A percentile compares a stretch with the other conserved stretches of the same genome.
Conservation (phyloP, 192 early-diverging fungal genomes). For the Backusella tarrabulga region DNA sequence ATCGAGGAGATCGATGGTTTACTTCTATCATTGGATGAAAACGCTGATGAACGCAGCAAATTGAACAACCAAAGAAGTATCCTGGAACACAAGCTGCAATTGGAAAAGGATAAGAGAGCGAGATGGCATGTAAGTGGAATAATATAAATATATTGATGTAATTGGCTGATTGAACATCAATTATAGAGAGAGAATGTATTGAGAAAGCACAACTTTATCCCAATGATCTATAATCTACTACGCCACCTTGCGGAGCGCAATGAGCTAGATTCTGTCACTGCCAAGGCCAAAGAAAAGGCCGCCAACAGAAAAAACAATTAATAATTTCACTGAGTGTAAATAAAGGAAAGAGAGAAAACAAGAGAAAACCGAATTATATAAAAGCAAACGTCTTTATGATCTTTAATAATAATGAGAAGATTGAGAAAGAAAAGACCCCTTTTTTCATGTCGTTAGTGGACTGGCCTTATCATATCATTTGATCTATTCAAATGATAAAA, state of each 20-base stretch:
- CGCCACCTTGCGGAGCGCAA: conserved; percentile 58
- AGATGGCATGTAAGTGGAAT: conserved; percentile 46
- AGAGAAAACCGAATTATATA: too few relatives aligned
- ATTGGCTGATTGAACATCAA: background rate
- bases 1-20: conserved; percentile 45
- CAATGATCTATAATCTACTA: conserved; percentile 65
- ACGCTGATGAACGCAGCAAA: conserved; percentile 31
- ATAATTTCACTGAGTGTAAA: background rate
- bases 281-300: conserved; percentile 47
- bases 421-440: background rate
- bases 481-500: background rate
- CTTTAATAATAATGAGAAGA: background rate
- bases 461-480: background rate
- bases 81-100: conserved; percentile 50
- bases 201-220: conserved; percentile 77
- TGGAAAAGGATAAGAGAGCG: conserved; percentile 61
- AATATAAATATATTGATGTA: background rate
- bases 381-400: too few relatives aligned
- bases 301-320: conserved; percentile 1
- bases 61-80: conserved; percentile 52
- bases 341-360: background rate
- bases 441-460: background rate
- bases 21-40: conserved; percentile 33
- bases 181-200: conserved; percentile 63
- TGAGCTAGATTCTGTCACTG: conserved; percentile 45